Evolutionary conservation across 1,284 basidiomycete species (phyloP).

Genomic region (Agroathelia rolfsii): DNA sequence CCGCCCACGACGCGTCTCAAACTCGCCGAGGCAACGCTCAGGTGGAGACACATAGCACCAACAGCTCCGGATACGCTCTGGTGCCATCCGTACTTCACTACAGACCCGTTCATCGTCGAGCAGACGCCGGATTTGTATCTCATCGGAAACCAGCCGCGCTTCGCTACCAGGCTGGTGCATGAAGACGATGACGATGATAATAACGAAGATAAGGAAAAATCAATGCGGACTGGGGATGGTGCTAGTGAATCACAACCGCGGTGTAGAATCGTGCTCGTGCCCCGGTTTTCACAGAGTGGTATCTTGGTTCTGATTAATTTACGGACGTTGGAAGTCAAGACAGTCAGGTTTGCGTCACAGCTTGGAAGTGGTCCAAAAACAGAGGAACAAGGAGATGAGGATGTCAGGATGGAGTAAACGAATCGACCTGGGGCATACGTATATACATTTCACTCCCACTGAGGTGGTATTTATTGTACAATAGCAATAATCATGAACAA

Average conservation of each 20-base stretch:
- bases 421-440: too few relatives aligned
- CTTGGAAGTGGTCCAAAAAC: too few relatives aligned
- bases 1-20: slow-evolving; percentile 59
- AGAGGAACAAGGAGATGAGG: too few relatives aligned
- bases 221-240: slow-evolving; percentile 10
- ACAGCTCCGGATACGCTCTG: slow-evolving; percentile 98
- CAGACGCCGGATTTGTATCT: slow-evolving; percentile 86
- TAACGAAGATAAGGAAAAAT: slow-evolving; percentile 16
- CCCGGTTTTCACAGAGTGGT: slow-evolving; percentile 68
- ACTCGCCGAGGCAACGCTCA: slow-evolving; percentile 73
- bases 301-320: slow-evolving; percentile 47
- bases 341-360: slow-evolving; percentile 20
- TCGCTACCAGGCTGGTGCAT: slow-evolving; percentile 62
- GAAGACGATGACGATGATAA: slow-evolving; percentile 22
- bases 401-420: too few relatives aligned
- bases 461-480: too few relatives aligned
- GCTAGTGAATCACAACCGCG: slow-evolving; percentile 29
- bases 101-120: slow-evolving; percentile 84
- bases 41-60: slow-evolving; percentile 94
- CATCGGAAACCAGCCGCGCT: slow-evolving; percentile 85
- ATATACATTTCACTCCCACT: too few relatives aligned
- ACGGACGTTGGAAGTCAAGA: slow-evolving; percentile 40
- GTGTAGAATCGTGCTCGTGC: slow-evolving; percentile 78
- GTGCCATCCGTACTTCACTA: slow-evolving; percentile 89
- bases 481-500: too few relatives aligned